Base-by-base conservation (phyloP, 176 grass and related monocot species). In the Pontederia crassipes region DNA sequence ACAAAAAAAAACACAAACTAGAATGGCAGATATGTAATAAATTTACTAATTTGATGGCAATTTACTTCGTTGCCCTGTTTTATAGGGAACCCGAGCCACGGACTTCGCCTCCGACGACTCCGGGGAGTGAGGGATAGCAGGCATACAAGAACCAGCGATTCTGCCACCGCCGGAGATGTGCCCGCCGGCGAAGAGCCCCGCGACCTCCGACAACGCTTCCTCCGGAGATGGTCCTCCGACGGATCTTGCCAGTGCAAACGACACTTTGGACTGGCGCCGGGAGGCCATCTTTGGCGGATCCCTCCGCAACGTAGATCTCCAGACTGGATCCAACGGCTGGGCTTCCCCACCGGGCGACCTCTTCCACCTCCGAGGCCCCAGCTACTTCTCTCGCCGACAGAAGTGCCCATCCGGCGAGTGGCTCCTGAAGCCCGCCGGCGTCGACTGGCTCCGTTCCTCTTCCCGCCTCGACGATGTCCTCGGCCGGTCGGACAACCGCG, bases 391-490 rank as follows among this genome's bases (percentile, higher is more conserved):
- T 26, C 61, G 54, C 26, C 75, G 81, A 40, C 62, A 28, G 52
- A 98, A 92, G 76, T 58, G 74, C 26, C 74, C 75, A 0, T 80
- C 72, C 8, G 58, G 81, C 0, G 84, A 89, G 0, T 98, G 88
- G 81, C 75, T 92, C 13, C 78, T 98, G 54, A 70, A 66, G 12
- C 93, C 93, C 11, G 93, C 88, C 70, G 93, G 93, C 71, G 93
- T 98, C 64, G 93, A 98, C 76, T 98, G 93, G 93, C 74, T 98
- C 60, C 68, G 81, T 59, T 92, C 88, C 54, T 49, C 79, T 71
- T 45, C 77, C 6, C 81, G 93, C 4, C 75, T 92, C 14, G 88
- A 92, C 74, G 79, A 98, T 81, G 68, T 98, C 12, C 84, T 98
- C 49, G 75, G 81, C 56, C 87, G 87, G 16, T 62, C 83, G 40